Evolutionary conservation across 1,284 basidiomycete species (phyloP).

Genomic region (Gomphus sp.): DNA sequence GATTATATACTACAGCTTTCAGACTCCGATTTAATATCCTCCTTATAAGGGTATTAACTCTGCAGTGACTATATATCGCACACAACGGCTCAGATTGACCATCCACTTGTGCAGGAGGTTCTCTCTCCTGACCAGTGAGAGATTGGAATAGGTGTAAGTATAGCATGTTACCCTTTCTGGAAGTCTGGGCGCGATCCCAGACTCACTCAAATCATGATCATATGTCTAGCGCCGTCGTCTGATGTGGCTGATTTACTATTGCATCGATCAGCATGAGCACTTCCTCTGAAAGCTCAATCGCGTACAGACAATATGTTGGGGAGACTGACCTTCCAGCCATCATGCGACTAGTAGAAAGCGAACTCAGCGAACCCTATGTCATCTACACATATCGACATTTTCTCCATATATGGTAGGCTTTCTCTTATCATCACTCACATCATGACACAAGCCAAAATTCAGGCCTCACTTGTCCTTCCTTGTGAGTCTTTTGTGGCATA

Average conservation of each 20-base stretch:
- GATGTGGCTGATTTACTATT: not conserved
- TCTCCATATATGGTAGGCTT: constrained; percentile 76
- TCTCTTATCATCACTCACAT: not conserved
- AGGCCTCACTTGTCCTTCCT: constrained; percentile 95
- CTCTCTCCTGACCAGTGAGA: no score
- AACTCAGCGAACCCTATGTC: constrained; percentile 93
- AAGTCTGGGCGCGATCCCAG: not conserved
- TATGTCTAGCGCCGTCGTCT: not conserved
- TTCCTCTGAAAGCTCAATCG: not conserved
- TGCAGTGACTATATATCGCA: no score
- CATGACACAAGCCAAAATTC: not conserved
- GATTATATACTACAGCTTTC: not conserved
- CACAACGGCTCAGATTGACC: no score
- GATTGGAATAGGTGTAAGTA: no score
- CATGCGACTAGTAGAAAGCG: constrained; percentile 82
- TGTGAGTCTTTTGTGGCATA: constrained; percentile 34
- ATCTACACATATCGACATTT: constrained; percentile 93
- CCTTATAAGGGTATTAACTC: not conserved
- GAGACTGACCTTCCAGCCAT: constrained; percentile 74
- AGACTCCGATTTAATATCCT: not conserved
- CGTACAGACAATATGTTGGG: constrained; percentile 63
- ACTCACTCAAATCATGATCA: not conserved
- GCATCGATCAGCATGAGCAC: not conserved
- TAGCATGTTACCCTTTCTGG: not conserved
- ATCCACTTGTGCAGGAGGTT: no score